Evolutionary conservation across 1,284 basidiomycete genomes (phyloP).

Genomic region (Inonotus obliquus): DNA sequence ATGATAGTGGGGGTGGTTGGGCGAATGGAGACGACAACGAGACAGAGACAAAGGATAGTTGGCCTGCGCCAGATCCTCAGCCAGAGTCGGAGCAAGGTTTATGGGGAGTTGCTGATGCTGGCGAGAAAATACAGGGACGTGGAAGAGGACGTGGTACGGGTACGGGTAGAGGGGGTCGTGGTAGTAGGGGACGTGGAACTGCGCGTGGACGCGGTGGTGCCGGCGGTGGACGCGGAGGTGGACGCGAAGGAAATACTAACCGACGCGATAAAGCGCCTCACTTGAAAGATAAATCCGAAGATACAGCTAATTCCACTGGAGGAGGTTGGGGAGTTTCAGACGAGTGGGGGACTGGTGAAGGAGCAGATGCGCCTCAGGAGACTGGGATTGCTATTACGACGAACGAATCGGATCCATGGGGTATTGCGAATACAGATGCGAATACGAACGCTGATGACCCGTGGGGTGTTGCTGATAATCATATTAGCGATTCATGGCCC

Average conservation of each 20-base stretch:
- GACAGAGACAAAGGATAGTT: background rate
- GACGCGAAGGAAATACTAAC: background rate
- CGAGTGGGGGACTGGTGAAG: background rate
- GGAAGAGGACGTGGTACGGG: background rate
- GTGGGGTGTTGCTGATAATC: background rate
- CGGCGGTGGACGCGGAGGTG: conserved; percentile 1
- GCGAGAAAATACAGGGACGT: background rate
- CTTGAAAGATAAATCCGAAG: background rate
- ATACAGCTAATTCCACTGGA: background rate
- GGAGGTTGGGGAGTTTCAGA: conserved; percentile 8
- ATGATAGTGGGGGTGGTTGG: too few relatives aligned
- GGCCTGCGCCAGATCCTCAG: background rate
- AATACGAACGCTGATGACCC: conserved; percentile 7
- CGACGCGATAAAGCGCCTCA: conserved; percentile 7
- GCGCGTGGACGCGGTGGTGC: background rate
- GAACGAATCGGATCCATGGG: conserved; percentile 1
- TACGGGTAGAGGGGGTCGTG: conserved; percentile 25
- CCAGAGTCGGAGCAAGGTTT: too few relatives aligned
- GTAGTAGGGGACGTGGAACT: conserved; percentile 30
- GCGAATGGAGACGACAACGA: background rate
- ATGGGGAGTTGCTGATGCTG: background rate
- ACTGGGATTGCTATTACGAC: conserved; percentile 5
- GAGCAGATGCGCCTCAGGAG: background rate
- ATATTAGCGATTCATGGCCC: background rate
- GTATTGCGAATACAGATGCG: background rate